A percentile compares a stretch with the other conserved stretches of the same genome.
These are phyloP conservation scores for Melaleuca quinquenervia DNA, from an alignment of 345 rosid genomes.

Conservation along the genomic window DNA sequence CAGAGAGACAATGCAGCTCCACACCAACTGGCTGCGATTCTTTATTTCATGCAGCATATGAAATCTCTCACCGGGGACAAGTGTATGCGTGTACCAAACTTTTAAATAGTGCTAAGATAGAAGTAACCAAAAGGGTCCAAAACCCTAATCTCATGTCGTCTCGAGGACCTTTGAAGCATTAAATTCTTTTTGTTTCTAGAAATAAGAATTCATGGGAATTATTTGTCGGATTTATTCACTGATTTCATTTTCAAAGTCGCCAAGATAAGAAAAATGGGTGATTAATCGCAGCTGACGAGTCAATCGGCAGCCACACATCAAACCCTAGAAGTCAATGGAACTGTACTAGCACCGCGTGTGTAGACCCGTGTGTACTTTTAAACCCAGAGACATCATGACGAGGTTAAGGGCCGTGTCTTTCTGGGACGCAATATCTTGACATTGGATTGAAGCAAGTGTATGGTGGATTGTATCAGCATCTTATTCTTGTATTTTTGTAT, in stretches of 20 bases:
- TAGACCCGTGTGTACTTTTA: neutral
- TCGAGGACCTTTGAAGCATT: neutral
- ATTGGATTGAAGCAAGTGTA: neutral
- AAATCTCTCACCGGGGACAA: neutral
- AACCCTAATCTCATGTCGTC: neutral
- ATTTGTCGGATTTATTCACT: neutral
- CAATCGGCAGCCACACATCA: neutral
- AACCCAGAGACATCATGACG: neutral
- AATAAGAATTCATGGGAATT: neutral
- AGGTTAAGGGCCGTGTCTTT: neutral
- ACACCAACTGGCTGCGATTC: neutral
- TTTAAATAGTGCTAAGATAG: neutral
- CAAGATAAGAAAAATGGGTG: neutral
- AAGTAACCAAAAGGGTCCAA: neutral
- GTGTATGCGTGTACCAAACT: neutral
- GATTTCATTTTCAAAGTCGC: neutral
- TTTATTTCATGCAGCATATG: neutral
- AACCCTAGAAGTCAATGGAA: neutral
- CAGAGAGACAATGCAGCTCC: slow-evolving; percentile 9
- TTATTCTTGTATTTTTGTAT: neutral
- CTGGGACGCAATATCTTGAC: neutral
- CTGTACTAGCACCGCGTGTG: neutral
- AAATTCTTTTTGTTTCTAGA: neutral
- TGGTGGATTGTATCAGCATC: neutral
- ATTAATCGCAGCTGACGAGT: neutral